phyloP scores from a whole-genome alignment of 139 green algal genomes.

The Protoeuglena noctilucae region DNA sequence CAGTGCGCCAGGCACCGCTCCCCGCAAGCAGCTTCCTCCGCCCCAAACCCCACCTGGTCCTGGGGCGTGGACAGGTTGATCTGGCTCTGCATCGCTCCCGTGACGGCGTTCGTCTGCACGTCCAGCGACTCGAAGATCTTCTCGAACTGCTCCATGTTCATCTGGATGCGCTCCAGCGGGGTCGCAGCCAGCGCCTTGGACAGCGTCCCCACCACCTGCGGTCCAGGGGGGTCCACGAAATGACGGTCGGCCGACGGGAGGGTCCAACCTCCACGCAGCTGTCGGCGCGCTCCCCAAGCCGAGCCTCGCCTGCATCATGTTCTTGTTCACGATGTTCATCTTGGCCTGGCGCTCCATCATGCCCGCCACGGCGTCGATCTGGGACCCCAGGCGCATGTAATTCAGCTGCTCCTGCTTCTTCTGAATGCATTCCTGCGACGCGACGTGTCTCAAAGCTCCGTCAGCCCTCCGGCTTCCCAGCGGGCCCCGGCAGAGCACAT shows the following conservation, averaged over 20 bases:
- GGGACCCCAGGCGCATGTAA: constrained; percentile 74
- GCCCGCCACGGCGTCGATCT: constrained; percentile 81
- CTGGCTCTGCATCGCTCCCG: constrained; percentile 75
- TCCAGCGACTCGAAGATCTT: constrained; percentile 92
- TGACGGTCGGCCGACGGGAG: too few relatives aligned
- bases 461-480: too few relatives aligned
- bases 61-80: constrained; percentile 73
- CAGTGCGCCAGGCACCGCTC: too few relatives aligned
- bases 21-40: too few relatives aligned
- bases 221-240: too few relatives aligned
- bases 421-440: constrained; percentile 79
- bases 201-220: constrained; percentile 80
- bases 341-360: constrained; percentile 79
- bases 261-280: too few relatives aligned
- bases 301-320: too few relatives aligned
- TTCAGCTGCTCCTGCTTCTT: constrained; percentile 87
- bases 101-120: constrained; percentile 76
- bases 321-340: constrained; percentile 71
- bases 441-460: too few relatives aligned
- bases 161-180: constrained; percentile 76
- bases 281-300: too few relatives aligned
- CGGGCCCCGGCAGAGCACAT: too few relatives aligned
- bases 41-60: constrained; percentile 90
- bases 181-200: constrained; percentile 62
- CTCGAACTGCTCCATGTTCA: constrained; percentile 92